A percentile compares a stretch with the other conserved stretches of the same genome.
These are phyloP conservation scores for Dendrobium chrysotoxum DNA, from an alignment of 106 monocot species.

Conservation along the genomic window DNA sequence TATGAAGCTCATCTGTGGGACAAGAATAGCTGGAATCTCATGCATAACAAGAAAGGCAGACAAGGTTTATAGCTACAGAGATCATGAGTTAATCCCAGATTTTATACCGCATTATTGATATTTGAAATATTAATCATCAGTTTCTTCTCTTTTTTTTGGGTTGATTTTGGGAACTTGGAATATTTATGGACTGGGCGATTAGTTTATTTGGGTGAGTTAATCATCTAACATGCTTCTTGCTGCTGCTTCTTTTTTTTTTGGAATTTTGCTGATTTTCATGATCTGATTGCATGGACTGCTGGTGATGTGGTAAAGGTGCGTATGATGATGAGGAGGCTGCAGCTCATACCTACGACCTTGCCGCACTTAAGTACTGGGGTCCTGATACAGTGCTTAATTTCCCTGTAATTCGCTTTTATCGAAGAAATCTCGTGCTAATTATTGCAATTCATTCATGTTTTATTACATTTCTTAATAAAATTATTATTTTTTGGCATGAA, in stretches of 20 bases:
- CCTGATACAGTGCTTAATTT: slow-evolving; percentile 49
- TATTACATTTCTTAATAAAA: neutral
- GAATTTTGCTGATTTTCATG: neutral
- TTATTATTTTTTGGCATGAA: slow-evolving; percentile 3
- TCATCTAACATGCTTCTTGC: too few species aligned
- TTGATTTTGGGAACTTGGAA: slow-evolving; percentile 13
- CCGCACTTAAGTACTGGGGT: slow-evolving; percentile 86
- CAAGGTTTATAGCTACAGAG: slow-evolving; percentile 14
- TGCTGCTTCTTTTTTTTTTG: too few species aligned
- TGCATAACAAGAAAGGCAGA: slow-evolving; percentile 22
- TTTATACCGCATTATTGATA: neutral
- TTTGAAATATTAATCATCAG: neutral
- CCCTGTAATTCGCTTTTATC: slow-evolving; percentile 30
- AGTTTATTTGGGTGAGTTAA: slow-evolving; percentile 39
- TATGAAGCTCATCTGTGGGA: slow-evolving; percentile 34
- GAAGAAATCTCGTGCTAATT: too few species aligned
- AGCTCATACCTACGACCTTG: slow-evolving; percentile 68
- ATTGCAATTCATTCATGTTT: too few species aligned
- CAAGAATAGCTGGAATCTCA: slow-evolving; percentile 7
- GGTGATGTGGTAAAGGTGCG: slow-evolving; percentile 36
- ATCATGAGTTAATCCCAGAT: neutral
- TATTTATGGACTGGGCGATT: slow-evolving; percentile 1
- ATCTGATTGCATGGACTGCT: neutral
- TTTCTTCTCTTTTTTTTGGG: neutral
- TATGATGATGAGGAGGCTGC: slow-evolving; percentile 73